Base-by-base conservation (phyloP, 192 early-diverging fungal species). In the Backusella psychrophila region DNA sequence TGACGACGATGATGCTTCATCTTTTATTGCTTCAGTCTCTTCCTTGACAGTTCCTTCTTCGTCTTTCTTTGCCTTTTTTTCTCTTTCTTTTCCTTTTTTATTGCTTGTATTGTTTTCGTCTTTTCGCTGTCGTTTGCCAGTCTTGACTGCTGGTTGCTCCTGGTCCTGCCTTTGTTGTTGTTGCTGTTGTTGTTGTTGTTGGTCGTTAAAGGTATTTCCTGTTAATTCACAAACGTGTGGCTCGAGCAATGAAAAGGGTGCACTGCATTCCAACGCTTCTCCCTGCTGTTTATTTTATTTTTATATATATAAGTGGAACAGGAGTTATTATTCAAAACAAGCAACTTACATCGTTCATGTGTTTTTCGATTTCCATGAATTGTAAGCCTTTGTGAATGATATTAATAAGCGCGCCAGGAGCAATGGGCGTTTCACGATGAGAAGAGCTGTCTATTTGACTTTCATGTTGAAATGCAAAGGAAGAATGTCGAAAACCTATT, bases 351-450 rank as follows among this genome's bases (percentile, higher is more conserved):
- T 94, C 91, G 70, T 93, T 93, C 52, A 94, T 81, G 78, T 98
- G 97, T 1, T 90, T 86, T 80, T 99, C 96, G 66, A 97, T 88
- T 74, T 97, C 95, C 81, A 91, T 88, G 78, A 96, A 97, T 78
- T 93, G 93, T 39, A 99, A 85, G 0, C 94, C 97, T 80, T 97
- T 97, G 77, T 97, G 96, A 72, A 99, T 84, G 19, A 96, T 86
- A 80, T 84, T 89, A 39, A 99, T 91, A 39, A 99, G 87, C 3
- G 90, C 87, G 14, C 97, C 97, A 29, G 93, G 94, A 66, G 87
- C 86, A 59, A 96, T 91, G 66, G 93, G 87, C 53, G 87, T 87
- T 39, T 86, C 81, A 36, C 86, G 84, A 63, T 80, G 83, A 41
- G 90, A 85, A 12, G 83, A 83, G 53, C 87, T 89, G 81, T 90